Conservation (phyloP, 2,329 filamentous ascomycete genomes). For the Penicillium sp. region DNA sequence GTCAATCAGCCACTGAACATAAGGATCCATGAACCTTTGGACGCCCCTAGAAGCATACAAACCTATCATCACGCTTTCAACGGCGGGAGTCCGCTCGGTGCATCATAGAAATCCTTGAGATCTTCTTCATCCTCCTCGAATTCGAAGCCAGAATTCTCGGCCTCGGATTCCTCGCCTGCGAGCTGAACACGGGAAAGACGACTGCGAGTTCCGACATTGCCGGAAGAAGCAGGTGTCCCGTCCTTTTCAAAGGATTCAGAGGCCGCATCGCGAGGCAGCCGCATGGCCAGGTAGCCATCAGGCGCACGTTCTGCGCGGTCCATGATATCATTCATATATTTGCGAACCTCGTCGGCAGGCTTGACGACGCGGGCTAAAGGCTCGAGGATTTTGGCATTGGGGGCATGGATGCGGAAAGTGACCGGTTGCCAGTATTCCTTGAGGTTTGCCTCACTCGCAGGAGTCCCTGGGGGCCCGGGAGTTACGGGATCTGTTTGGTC, state of each 20-base stretch:
- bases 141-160: constrained; percentile 17
- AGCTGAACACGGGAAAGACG: constrained; percentile 19
- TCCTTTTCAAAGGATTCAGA: constrained; percentile 25
- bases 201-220: constrained; percentile 13
- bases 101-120: constrained; percentile 36
- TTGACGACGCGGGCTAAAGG: constrained; percentile 50
- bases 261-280: constrained; percentile 42
- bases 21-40: neutral
- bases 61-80: constrained; percentile 14
- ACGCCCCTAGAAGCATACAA: neutral
- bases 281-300: constrained; percentile 48
- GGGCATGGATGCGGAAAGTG: constrained; percentile 50
- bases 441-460: constrained; percentile 20
- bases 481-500: neutral
- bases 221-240: constrained; percentile 17
- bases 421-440: constrained; percentile 46
- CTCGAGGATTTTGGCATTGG: constrained; percentile 46
- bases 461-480: constrained; percentile 7
- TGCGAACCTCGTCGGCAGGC: constrained; percentile 45
- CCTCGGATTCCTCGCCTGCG: constrained; percentile 23
- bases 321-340: constrained; percentile 51
- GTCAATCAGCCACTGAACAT: no score
- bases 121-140: constrained; percentile 25
- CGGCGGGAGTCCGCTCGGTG: constrained; percentile 31
- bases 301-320: constrained; percentile 49